Conservation (phyloP, 805 yeast species). For the Candida krabiensis region DNA sequence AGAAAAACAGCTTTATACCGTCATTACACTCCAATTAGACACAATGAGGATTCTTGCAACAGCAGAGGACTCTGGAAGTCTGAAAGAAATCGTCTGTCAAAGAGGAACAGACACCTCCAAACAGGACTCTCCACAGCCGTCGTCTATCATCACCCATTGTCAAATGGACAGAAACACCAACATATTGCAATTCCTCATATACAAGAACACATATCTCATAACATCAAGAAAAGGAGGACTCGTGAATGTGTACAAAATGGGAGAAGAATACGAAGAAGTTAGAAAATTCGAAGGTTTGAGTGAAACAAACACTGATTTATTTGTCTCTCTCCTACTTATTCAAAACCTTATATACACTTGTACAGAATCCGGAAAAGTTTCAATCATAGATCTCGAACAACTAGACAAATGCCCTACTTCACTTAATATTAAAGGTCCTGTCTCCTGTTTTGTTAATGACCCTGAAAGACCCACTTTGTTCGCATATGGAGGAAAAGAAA, state of each 20-base stretch:
- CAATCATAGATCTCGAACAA: slow-evolving; percentile 24
- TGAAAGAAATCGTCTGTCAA: slow-evolving; percentile 62
- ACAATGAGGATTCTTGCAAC: slow-evolving; percentile 62
- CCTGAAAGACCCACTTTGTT: slow-evolving; percentile 51
- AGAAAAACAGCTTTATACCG: no score
- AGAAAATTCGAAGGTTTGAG: slow-evolving; percentile 15
- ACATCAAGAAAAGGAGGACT: slow-evolving; percentile 45
- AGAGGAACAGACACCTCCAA: slow-evolving; percentile 80
- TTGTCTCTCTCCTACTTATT: slow-evolving; percentile 35
- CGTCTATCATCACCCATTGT: slow-evolving; percentile 39
- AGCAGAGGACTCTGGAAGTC: slow-evolving; percentile 64
- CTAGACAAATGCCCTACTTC: slow-evolving; percentile 26
- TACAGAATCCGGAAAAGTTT: slow-evolving; percentile 34
- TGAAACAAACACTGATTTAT: slow-evolving; percentile 32
- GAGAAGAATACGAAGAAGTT: slow-evolving; percentile 19
- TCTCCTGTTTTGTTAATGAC: slow-evolving; percentile 48
- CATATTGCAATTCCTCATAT: slow-evolving; percentile 32
- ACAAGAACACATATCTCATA: slow-evolving; percentile 37
- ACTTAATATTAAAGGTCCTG: slow-evolving; percentile 43
- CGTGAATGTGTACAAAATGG: slow-evolving; percentile 39
- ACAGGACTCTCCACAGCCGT: slow-evolving; percentile 65
- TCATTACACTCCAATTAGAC: no score
- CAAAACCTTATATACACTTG: slow-evolving; percentile 32
- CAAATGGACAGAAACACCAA: slow-evolving; percentile 33
- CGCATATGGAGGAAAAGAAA: slow-evolving; percentile 87